phyloP scores from a whole-genome alignment of 768 basidiomycete genomes.

The Kwoniella sp. region DNA sequence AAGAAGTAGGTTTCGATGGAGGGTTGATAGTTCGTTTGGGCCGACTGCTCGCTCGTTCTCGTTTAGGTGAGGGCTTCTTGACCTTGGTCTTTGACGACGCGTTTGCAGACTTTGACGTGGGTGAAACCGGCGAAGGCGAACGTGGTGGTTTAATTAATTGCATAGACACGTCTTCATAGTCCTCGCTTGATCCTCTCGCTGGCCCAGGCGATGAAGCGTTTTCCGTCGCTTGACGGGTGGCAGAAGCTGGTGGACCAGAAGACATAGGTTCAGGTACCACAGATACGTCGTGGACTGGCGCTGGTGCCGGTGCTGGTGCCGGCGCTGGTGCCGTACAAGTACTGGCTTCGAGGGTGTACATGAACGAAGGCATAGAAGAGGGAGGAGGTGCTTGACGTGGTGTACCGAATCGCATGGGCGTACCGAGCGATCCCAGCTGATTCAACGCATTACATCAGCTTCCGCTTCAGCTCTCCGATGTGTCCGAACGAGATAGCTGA shows the following conservation, averaged over 20 bases:
- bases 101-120: constrained; percentile 7
- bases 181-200: constrained; percentile 34
- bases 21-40: constrained; percentile 31
- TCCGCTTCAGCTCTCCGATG: neutral
- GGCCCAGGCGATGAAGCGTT: neutral
- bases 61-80: neutral
- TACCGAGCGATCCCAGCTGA: constrained; percentile 30
- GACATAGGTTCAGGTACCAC: constrained; percentile 10
- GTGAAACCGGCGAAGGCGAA: constrained; percentile 8
- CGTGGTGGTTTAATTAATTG: constrained; percentile 12
- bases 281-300: constrained; percentile 18
- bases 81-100: constrained; percentile 1
- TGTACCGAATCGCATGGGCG: constrained; percentile 31
- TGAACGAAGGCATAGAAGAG: neutral
- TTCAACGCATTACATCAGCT: neutral
- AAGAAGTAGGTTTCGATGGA: constrained; percentile 4
- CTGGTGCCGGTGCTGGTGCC: neutral
- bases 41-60: constrained; percentile 12
- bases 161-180: constrained; percentile 39
- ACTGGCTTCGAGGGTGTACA: neutral
- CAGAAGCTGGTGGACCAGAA: constrained; percentile 26
- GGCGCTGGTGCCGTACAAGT: neutral
- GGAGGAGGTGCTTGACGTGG: constrained; percentile 13
- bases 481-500: neutral
- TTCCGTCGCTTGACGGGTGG: constrained; percentile 21